Conservation (phyloP, 768 basidiomycete genomes). For the Collybia mongolica region DNA sequence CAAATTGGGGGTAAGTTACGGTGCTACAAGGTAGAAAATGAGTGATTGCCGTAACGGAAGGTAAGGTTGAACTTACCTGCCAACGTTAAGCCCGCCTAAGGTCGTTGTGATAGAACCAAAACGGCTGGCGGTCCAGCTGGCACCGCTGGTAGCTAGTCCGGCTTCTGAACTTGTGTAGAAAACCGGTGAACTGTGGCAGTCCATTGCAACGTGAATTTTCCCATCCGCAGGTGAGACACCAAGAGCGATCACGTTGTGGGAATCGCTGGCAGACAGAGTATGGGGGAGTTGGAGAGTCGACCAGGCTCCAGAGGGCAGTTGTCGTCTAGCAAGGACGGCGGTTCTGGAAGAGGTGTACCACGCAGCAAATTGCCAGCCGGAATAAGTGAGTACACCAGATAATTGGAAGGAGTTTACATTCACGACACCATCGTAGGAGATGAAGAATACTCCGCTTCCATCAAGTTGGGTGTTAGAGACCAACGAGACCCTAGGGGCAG, state of each 20-base stretch:
- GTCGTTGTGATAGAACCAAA: conserved; percentile 40
- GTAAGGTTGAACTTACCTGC: conserved; percentile 32
- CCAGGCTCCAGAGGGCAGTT: conserved; percentile 40
- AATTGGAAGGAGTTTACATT: conserved; percentile 48
- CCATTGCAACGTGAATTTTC: conserved; percentile 45
- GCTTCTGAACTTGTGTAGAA: conserved; percentile 43
- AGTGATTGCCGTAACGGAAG: not conserved
- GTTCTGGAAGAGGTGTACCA: conserved; percentile 43
- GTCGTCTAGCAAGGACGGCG: conserved; percentile 39
- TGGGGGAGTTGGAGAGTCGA: conserved; percentile 40
- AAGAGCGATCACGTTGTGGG: conserved; percentile 43
- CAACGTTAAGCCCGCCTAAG: conserved; percentile 38
- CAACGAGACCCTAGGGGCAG: conserved; percentile 40
- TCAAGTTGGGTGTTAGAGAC: conserved; percentile 37
- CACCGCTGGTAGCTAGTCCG: conserved; percentile 36
- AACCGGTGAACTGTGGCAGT: conserved; percentile 41
- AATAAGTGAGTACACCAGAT: conserved; percentile 37
- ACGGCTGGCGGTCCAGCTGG: conserved; percentile 40
- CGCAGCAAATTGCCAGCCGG: conserved; percentile 39
- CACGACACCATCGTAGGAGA: conserved; percentile 46
- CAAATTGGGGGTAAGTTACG: conserved; percentile 48
- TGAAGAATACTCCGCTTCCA: conserved; percentile 38
- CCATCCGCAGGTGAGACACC: conserved; percentile 45
- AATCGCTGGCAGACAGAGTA: conserved; percentile 37
- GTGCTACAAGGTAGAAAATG: conserved; percentile 18